Percentiles rank a stretch among this genome's conserved stretches.
Evolutionary conservation across 2,329 filamentous ascomycete genomes (phyloP).

Genomic region (Diaporthe sp.): DNA sequence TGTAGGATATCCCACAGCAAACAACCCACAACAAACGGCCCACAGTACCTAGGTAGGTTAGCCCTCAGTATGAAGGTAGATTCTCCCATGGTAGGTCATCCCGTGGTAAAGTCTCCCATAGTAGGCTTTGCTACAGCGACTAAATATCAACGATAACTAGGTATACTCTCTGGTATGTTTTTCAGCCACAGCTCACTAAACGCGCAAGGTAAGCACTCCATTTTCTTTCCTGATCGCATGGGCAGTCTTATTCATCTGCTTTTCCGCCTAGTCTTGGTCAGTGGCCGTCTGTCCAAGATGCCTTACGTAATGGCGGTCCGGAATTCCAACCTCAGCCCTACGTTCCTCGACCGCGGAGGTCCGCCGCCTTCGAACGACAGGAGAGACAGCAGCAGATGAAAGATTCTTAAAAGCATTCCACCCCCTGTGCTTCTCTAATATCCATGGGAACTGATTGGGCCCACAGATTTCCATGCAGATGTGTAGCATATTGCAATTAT

Average conservation of each 20-base stretch:
- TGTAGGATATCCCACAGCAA: too few species aligned
- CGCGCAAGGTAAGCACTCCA: too few species aligned
- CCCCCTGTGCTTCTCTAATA: not conserved
- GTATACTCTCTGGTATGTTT: too few species aligned
- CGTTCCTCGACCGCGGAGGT: not conserved
- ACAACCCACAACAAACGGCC: too few species aligned
- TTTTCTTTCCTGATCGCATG: too few species aligned
- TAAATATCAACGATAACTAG: too few species aligned
- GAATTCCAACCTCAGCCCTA: constrained; percentile 17
- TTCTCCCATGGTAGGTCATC: too few species aligned
- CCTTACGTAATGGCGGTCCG: constrained; percentile 1
- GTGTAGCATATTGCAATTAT: not conserved
- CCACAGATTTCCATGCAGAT: not conserved
- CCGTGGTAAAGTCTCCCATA: too few species aligned
- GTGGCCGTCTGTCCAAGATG: not conserved
- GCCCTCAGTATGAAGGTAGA: too few species aligned
- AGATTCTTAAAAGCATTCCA: constrained; percentile 6
- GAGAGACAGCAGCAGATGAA: not conserved
- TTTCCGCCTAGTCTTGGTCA: not conserved
- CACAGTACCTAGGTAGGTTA: too few species aligned
- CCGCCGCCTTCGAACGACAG: not conserved
- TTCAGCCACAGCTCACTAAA: too few species aligned
- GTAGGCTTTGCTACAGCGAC: too few species aligned
- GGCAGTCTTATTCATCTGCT: not conserved
- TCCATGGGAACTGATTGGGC: not conserved